A percentile compares a stretch with the other conserved stretches of the same genome.
Conservation (phyloP, 208 protist genomes). For the Crithidia brevicula region DNA sequence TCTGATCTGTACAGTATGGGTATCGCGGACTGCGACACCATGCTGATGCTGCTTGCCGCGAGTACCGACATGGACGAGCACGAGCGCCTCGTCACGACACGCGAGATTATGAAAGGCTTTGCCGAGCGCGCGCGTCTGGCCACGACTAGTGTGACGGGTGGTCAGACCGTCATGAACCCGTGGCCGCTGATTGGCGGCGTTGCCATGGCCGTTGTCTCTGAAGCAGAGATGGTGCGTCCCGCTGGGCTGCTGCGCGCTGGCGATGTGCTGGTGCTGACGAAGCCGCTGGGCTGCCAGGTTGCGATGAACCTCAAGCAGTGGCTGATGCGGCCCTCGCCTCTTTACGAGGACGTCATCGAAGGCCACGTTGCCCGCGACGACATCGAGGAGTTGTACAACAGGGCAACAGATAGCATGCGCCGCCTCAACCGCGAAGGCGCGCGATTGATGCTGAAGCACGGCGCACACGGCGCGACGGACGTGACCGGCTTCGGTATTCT, state of each 20-base stretch:
- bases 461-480: conserved; percentile 94
- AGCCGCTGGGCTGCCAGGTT: conserved; percentile 95
- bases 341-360: conserved; percentile 71
- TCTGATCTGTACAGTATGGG: conserved; percentile 97
- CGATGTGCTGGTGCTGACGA: conserved; percentile 96
- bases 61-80: conserved; percentile 93
- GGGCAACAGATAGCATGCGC: conserved; percentile 85
- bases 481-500: conserved; percentile 98
- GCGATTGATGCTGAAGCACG: conserved; percentile 85
- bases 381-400: conserved; percentile 76
- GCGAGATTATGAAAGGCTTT: conserved; percentile 94
- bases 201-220: conserved; percentile 82
- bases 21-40: conserved; percentile 92
- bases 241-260: conserved; percentile 53
- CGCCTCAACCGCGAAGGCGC: conserved; percentile 92
- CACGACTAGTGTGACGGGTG: conserved; percentile 91
- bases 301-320: conserved; percentile 96
- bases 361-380: conserved; percentile 67
- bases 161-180: conserved; percentile 97
- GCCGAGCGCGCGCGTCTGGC: conserved; percentile 80
- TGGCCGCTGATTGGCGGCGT: conserved; percentile 96
- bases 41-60: conserved; percentile 96
- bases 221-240: conserved; percentile 90
- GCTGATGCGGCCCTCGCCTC: conserved; percentile 69
- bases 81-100: conserved; percentile 82